phyloP scores from a whole-genome alignment of 257 asterid species.

The Phtheirospermum japonicum region DNA sequence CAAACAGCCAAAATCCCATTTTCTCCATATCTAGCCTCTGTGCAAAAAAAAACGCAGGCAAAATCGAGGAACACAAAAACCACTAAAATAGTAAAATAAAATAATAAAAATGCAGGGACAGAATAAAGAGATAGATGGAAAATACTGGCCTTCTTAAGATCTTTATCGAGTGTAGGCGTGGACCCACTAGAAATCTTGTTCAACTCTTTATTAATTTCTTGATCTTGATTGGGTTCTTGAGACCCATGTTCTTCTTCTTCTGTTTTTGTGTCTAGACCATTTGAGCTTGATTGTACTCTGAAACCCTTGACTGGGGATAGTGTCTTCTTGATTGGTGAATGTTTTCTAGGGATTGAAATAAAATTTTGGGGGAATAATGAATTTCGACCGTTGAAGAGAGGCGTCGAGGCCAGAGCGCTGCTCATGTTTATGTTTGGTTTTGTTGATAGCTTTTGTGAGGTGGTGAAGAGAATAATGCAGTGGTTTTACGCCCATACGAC shows the following conservation, averaged over 20 bases:
- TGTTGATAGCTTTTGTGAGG: constrained; percentile 34
- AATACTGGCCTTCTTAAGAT: constrained; percentile 62
- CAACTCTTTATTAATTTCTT: constrained; percentile 23
- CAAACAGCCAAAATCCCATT: no score
- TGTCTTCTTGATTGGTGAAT: not conserved
- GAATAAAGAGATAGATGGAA: not conserved
- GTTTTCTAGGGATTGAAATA: constrained; percentile 23
- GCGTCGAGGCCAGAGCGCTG: constrained; percentile 38
- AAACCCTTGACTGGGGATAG: constrained; percentile 29
- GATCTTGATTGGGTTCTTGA: constrained; percentile 30
- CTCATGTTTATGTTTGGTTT: constrained; percentile 30
- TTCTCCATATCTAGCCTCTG: no score
- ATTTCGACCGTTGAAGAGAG: constrained; percentile 32
- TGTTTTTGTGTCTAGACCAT: constrained; percentile 42
- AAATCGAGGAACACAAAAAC: no score
- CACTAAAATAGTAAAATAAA: no score
- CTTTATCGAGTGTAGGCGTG: constrained; percentile 57
- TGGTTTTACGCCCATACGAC: not conserved
- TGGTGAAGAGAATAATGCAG: not conserved
- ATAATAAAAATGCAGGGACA: not conserved
- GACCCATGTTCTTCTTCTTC: constrained; percentile 3
- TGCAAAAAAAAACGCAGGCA: no score
- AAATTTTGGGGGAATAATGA: constrained; percentile 21
- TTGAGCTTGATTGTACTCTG: constrained; percentile 49
- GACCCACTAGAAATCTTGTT: constrained; percentile 36